Base-by-base conservation (phyloP, 1,284 basidiomycete genomes). In the Mycocalia duriaeana region DNA sequence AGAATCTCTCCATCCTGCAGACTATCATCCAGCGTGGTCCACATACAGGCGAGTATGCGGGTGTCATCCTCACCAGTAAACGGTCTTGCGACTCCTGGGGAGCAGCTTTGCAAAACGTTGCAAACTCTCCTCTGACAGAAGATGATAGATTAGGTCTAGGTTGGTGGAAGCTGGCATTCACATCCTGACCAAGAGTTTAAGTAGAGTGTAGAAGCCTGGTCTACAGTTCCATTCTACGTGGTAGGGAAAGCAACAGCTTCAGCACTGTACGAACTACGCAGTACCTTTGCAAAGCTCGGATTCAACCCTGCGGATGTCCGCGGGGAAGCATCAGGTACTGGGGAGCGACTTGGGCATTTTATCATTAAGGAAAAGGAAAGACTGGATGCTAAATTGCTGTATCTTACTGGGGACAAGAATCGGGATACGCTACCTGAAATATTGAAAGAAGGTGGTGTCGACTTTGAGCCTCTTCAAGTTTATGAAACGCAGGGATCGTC, bases 371-470 rank as follows among this genome's bases (percentile, higher is more conserved):
- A 83, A 45, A 48, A 71, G 14, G 36, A 52, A 20, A 42, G 38
- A 25, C 42, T 40, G 41, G 42, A 56, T 25, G 57, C 50, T 35
- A 68, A 56, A 31, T 55, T 91, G 44, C 61, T 92, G 9, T 90
- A 88, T 59, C 72, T 92, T 6, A 85, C 79, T 4, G 89, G 89
- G 14, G 89, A 91, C 70, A 91, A 90, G 70, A 91, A 87, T 50
- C 72, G 78, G 14, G 86, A 90, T 53, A 83, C 78, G 0, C 62
- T 91, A 2, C 68, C 78, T 0, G 66, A 51, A 4, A 72, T 82
- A 7, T 66, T 92, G 28, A 48, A 55, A 0, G 67, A 67, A 0
- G 73, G 67, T 0, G 70, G 70, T 1, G 59, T 87, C 2, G 57
- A 57, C 26, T 60, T 85, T 22, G 63, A 72, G 13, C 53, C 68